phyloP scores from a whole-genome alignment of 1,284 basidiomycete species.

The Fistulinella cinereoalba region DNA sequence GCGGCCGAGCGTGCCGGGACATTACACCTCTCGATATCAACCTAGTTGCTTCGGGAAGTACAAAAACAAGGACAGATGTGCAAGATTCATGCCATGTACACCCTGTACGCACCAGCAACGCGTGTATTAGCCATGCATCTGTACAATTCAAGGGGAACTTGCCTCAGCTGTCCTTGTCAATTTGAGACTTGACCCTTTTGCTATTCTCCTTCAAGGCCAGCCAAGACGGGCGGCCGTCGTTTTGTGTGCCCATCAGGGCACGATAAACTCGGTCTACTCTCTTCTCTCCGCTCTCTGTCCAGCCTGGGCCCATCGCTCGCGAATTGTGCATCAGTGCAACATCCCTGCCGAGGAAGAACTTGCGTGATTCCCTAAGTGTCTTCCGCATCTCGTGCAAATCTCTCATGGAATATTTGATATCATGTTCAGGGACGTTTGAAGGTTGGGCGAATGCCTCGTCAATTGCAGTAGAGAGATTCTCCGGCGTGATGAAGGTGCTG shows the following conservation, averaged over 20 bases:
- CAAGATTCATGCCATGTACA: background rate
- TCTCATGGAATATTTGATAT: slow-evolving; percentile 20
- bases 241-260: slow-evolving; percentile 57
- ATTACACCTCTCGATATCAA: too few relatives aligned
- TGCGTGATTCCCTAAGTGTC: slow-evolving; percentile 35
- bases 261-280: slow-evolving; percentile 51
- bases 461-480: slow-evolving; percentile 60
- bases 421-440: slow-evolving; percentile 12
- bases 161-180: slow-evolving; percentile 36
- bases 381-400: slow-evolving; percentile 23
- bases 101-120: background rate
- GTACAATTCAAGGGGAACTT: slow-evolving; percentile 2
- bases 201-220: slow-evolving; percentile 53
- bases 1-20: too few relatives aligned
- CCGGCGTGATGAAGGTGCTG: slow-evolving; percentile 62
- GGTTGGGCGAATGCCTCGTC: slow-evolving; percentile 53
- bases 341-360: slow-evolving; percentile 38
- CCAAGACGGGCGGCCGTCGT: slow-evolving; percentile 48
- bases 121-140: background rate
- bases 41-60: too few relatives aligned
- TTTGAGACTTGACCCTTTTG: slow-evolving; percentile 30
- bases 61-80: too few relatives aligned
- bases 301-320: slow-evolving; percentile 32
- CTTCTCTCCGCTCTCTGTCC: slow-evolving; percentile 34
- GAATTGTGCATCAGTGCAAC: slow-evolving; percentile 1